Conservation (phyloP, 163 green algal genomes). For the Chlamydomonas reinhardtii region DNA sequence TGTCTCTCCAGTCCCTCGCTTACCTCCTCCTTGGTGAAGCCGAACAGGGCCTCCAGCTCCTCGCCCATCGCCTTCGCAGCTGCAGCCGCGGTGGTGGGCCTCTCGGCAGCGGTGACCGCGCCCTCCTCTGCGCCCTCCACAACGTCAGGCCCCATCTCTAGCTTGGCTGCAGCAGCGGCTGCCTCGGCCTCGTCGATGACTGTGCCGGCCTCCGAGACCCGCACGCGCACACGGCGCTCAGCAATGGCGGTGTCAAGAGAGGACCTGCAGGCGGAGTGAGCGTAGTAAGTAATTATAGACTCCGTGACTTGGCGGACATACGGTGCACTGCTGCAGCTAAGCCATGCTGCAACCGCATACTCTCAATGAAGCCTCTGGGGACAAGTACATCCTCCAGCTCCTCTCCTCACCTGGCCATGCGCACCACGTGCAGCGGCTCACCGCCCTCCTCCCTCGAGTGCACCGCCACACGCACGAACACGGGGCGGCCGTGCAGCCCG, state of each 20-base stretch:
- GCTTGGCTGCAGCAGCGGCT: not conserved
- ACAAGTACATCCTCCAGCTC: no score
- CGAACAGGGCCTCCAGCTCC: not conserved
- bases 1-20: no score
- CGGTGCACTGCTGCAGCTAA: no score
- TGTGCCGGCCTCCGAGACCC: not conserved
- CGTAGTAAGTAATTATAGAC: no score
- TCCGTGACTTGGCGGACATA: no score
- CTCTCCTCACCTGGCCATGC: slow-evolving; percentile 16
- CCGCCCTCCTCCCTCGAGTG: slow-evolving; percentile 2
- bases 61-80: not conserved
- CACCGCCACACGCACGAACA: slow-evolving; percentile 34
- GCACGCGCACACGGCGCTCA: slow-evolving; percentile 21
- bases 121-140: not conserved
- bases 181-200: not conserved
- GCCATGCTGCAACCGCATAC: no score
- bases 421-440: slow-evolving; percentile 12
- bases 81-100: no score
- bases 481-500: slow-evolving; percentile 9
- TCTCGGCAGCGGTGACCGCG: not conserved
- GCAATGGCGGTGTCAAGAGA: slow-evolving; percentile 4
- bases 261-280: not conserved
- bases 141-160: not conserved
- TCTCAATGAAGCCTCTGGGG: no score
- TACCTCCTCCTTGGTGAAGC: not conserved